Evolutionary conservation across 805 yeast genomes (phyloP).

Genomic region (Scheffersomyces coipomensis): DNA sequence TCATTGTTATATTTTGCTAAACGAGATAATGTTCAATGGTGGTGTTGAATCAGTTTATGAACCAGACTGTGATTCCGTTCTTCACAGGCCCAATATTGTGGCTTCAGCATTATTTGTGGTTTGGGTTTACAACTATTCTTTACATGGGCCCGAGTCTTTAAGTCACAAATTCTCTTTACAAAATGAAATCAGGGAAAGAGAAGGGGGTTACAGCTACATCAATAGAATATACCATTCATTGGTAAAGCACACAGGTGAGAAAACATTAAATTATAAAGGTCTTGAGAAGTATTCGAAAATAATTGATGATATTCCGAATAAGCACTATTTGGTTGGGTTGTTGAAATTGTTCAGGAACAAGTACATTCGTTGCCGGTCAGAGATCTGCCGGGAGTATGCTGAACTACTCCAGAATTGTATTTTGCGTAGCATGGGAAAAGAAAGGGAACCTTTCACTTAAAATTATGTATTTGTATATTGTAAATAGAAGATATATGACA

Average conservation of each 20-base stretch:
- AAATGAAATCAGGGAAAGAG: too few species aligned
- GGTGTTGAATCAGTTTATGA: conserved; percentile 49
- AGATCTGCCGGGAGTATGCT: conserved; percentile 56
- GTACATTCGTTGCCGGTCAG: conserved; percentile 46
- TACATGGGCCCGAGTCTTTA: conserved; percentile 49
- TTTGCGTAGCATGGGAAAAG: conserved; percentile 51
- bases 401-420: conserved; percentile 53
- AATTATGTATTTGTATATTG: too few species aligned
- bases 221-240: conserved; percentile 11
- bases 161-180: conserved; percentile 36
- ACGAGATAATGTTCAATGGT: conserved; percentile 61
- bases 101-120: conserved; percentile 42
- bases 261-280: conserved; percentile 9
- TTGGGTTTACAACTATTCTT: conserved; percentile 52
- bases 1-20: conserved; percentile 60
- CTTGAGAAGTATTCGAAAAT: conserved; percentile 31
- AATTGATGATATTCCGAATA: conserved; percentile 40
- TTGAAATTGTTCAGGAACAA: conserved; percentile 45
- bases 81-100: conserved; percentile 38
- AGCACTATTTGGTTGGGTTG: conserved; percentile 56
- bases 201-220: conserved; percentile 5
- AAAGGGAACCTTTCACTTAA: too few species aligned
- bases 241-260: not conserved
- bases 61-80: conserved; percentile 49
- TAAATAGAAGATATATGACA: too few species aligned